Conservation (phyloP, 106 monocot species). For the Dendrobium officinale region DNA sequence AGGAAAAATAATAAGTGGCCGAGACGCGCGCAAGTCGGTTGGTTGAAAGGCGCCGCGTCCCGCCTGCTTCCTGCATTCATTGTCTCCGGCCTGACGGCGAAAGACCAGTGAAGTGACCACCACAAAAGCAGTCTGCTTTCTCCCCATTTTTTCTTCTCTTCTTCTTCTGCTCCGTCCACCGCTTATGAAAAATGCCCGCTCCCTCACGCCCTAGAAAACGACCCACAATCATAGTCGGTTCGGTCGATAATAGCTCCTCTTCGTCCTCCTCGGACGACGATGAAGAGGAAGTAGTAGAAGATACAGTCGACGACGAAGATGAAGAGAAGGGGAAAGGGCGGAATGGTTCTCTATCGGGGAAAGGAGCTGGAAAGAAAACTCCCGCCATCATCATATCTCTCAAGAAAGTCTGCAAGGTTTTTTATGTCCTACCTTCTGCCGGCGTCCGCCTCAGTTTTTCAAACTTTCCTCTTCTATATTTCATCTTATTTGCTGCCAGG, state of each 20-base stretch:
- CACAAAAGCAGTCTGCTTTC: neutral
- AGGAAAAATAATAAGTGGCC: too few relatives aligned
- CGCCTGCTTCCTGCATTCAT: neutral
- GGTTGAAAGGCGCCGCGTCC: neutral
- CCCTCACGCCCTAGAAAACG: neutral
- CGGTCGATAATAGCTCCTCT: constrained; percentile 5
- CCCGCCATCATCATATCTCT: constrained; percentile 54
- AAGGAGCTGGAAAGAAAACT: constrained; percentile 12
- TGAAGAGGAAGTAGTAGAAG: constrained; percentile 19
- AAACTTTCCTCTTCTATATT: neutral
- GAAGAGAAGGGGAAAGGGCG: constrained; percentile 6
- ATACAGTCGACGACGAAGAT: constrained; percentile 17
- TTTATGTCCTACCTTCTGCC: neutral
- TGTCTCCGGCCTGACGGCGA: neutral
- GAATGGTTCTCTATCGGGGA: neutral
- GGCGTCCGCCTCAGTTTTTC: neutral
- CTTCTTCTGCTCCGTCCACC: neutral
- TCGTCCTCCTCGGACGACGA: constrained; percentile 29
- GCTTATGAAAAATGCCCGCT: neutral
- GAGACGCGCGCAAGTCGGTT: too few relatives aligned
- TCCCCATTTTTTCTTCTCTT: neutral
- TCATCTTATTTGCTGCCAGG: constrained; percentile 24
- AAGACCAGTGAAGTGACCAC: neutral
- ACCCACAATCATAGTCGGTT: constrained; percentile 5
- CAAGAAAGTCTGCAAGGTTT: constrained; percentile 82